Conservation (phyloP, 1,139 yeast genomes). For the Yamadazyma songkhlaensis region DNA sequence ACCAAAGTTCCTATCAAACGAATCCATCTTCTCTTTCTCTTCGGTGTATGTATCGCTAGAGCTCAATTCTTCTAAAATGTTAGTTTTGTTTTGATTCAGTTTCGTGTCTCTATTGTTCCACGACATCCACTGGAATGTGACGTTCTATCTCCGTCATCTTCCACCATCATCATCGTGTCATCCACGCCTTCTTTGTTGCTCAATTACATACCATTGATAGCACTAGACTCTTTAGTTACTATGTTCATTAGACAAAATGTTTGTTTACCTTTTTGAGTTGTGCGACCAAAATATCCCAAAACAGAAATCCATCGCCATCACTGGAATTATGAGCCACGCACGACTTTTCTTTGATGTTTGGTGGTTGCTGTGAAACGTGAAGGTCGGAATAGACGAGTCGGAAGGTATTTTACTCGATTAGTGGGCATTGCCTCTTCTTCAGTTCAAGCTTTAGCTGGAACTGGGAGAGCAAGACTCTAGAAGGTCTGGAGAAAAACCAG, state of each 20-base stretch:
- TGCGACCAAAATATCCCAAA: not conserved
- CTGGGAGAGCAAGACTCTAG: too few species aligned
- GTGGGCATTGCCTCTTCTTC: too few species aligned
- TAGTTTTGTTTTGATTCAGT: not conserved
- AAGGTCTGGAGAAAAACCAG: too few species aligned
- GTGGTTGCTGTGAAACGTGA: too few species aligned
- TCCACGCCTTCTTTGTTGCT: too few species aligned
- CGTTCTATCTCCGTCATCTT: too few species aligned
- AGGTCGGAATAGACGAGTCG: too few species aligned
- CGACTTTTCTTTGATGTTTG: not conserved
- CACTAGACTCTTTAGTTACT: not conserved
- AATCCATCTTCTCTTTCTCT: slow-evolving; percentile 18
- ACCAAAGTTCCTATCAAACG: slow-evolving; percentile 29
- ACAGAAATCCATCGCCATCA: not conserved
- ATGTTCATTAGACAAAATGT: not conserved
- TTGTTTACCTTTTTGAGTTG: slow-evolving; percentile 1
- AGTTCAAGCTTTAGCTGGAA: too few species aligned
- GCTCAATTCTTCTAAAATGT: slow-evolving; percentile 24
- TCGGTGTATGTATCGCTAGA: slow-evolving; percentile 45
- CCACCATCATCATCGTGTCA: too few species aligned
- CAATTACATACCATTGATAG: slow-evolving; percentile 2
- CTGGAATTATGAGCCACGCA: slow-evolving; percentile 2
- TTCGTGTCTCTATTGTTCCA: not conserved
- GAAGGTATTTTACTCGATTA: too few species aligned
- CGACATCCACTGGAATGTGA: too few species aligned